These are phyloP conservation scores for Agrocybe pediades DNA, from an alignment of 768 basidiomycete genomes.

Conservation along the genomic window DNA sequence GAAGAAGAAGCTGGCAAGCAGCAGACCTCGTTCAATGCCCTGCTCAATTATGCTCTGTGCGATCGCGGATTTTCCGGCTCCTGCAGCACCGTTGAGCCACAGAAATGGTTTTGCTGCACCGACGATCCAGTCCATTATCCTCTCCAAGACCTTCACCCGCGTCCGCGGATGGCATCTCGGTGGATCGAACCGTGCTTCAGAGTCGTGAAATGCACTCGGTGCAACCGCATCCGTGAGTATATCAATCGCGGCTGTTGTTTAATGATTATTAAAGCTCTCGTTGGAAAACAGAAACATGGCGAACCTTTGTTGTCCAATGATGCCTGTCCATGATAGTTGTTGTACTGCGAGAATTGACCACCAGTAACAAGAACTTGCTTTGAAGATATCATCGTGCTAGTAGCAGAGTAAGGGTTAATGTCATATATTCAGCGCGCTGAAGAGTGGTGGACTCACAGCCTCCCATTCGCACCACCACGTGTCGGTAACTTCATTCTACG, in stretches of 20 bases:
- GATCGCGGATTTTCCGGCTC: slow-evolving; percentile 16
- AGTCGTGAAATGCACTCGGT: slow-evolving; percentile 11
- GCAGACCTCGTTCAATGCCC: slow-evolving; percentile 11
- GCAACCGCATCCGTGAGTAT: neutral
- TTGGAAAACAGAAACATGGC: too few relatives aligned
- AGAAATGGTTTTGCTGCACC: neutral
- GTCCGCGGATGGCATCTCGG: slow-evolving; percentile 14
- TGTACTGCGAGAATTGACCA: neutral
- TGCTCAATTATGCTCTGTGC: slow-evolving; percentile 10
- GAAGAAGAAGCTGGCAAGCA: slow-evolving; percentile 38
- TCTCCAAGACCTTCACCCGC: slow-evolving; percentile 1
- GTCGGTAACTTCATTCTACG: too few relatives aligned
- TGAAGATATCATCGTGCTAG: neutral
- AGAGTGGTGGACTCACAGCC: too few relatives aligned
- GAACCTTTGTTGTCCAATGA: neutral
- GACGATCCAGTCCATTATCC: slow-evolving; percentile 9
- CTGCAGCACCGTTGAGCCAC: slow-evolving; percentile 16
- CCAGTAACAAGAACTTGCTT: neutral
- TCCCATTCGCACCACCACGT: too few relatives aligned
- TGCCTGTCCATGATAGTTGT: neutral
- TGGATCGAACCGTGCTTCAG: slow-evolving; percentile 8
- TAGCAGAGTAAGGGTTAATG: too few relatives aligned
- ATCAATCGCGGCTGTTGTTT: neutral
- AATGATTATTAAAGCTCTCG: too few relatives aligned
- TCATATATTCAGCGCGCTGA: too few relatives aligned